Evolutionary conservation across 2,329 filamentous ascomycete species (phyloP), one percentile per base, ranked within the genome.

Genomic region (Aspergillus quadrilineatus): DNA sequence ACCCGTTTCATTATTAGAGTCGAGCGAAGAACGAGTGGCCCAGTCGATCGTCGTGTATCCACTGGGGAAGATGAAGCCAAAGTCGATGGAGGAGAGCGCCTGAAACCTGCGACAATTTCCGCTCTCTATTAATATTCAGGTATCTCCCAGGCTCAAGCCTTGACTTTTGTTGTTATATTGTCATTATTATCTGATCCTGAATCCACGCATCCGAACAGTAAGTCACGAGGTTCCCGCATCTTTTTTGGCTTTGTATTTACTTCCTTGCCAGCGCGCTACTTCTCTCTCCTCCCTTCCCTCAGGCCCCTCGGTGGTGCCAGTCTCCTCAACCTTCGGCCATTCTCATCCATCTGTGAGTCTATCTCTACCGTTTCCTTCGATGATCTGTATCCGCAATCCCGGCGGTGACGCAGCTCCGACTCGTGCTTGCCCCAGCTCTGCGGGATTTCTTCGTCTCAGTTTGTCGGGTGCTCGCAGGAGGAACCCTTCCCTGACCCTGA

Each of bases 391-490:
- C 53, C 46, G 50, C 46, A 45, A 15, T 50, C 39, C 36, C 41
- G 34, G 51, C 53, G 57, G 58, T 61, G 59, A 58, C 55, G 57
- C 60, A 60, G 34, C 15, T 42, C 41, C 26, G 4, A 44, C 30
- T 48, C n/a, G 37, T 41, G 32, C 15, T 37, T 39, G 17, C 45
- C 30, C 44, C 50, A n/a, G 39, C 43, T 55, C 51, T 39, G 29
- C 17, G 42, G 41, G 32, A n/a, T n/a, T 26, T 29, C 49, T 12
- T 50, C 42, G 9, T 29, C 26, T 32, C 50, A 43, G 39, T 12
- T 22, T 29, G 36, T 44, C 26, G 55, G 39, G 30, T 39, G 43
- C 47, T 50, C 49, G 29, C 34, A 41, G 29, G 44, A 51, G 41
- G 41, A 42, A 41, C 41, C 10, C 22, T 34, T 9, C 15, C 32